A percentile compares a stretch with the other conserved stretches of the same genome.
These are phyloP conservation scores for Ensete ventricosum DNA, from an alignment of 176 grass and related monocot genomes.

Conservation along the genomic window DNA sequence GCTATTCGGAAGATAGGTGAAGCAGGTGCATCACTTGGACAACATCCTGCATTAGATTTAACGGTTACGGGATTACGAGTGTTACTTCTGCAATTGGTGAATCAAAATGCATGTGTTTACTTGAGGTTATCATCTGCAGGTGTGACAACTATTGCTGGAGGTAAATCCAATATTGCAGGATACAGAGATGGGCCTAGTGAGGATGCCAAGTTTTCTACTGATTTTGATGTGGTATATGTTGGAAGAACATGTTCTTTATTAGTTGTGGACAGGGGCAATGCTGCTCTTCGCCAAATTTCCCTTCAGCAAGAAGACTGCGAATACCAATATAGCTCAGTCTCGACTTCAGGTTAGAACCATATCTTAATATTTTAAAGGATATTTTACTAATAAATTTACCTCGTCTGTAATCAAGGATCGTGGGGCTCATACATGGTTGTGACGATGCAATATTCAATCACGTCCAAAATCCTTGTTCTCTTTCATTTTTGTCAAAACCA, in stretches of 20 bases:
- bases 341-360: conserved; percentile 61
- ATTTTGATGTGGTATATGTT: conserved; percentile 91
- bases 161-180: conserved; percentile 87
- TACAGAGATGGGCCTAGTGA: conserved; percentile 98
- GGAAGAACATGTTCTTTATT: conserved; percentile 83
- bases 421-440: not conserved
- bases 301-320: conserved; percentile 87
- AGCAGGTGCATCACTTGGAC: conserved; percentile 34
- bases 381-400: not conserved
- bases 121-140: conserved; percentile 30
- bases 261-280: conserved; percentile 89
- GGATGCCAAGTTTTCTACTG: conserved; percentile 92
- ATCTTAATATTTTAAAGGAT: not conserved
- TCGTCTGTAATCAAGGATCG: not conserved
- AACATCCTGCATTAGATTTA: not conserved
- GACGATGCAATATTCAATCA: not conserved
- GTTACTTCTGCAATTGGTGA: not conserved
- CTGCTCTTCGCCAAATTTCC: conserved; percentile 84
- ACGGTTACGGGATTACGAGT: not conserved
- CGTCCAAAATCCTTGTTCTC: not conserved
- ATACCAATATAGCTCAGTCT: conserved; percentile 64
- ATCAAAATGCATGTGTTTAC: not conserved
- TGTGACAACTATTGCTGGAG: conserved; percentile 93
- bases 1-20: conserved; percentile 92
- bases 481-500: not conserved